Conservation (phyloP, 805 yeast species). For the Candida lessepsii region DNA sequence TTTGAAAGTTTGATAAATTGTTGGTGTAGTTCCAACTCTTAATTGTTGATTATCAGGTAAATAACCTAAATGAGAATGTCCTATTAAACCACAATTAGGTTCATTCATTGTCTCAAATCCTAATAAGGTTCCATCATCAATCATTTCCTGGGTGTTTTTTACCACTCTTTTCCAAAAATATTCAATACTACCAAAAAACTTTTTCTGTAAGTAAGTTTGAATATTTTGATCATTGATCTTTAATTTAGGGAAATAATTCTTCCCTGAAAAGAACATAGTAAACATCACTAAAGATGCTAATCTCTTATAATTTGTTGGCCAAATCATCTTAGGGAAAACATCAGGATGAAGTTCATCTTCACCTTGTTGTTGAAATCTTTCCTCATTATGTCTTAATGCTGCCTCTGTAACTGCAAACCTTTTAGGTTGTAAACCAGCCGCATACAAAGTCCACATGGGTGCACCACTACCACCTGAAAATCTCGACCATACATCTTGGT, state of each 20-base stretch:
- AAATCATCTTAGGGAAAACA: conserved; percentile 80
- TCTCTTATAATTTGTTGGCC: conserved; percentile 85
- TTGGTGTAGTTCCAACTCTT: conserved; percentile 79
- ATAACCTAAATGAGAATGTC: conserved; percentile 51
- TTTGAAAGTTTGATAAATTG: conserved; percentile 68
- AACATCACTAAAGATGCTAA: conserved; percentile 80
- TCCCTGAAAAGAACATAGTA: conserved; percentile 81
- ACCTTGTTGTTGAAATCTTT: conserved; percentile 27
- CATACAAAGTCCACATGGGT: conserved; percentile 88
- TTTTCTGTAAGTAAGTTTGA: conserved; percentile 71
- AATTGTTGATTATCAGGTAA: conserved; percentile 65
- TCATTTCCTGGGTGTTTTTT: conserved; percentile 29
- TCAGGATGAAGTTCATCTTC: conserved; percentile 18
- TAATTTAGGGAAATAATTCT: conserved; percentile 72
- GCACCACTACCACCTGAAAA: conserved; percentile 91
- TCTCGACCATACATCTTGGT: conserved; percentile 94
- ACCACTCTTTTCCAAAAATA: conserved; percentile 33
- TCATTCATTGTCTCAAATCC: conserved; percentile 87
- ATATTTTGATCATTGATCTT: conserved; percentile 69
- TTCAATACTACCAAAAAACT: conserved; percentile 54
- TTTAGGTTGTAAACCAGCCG: conserved; percentile 83
- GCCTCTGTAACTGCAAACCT: conserved; percentile 73
- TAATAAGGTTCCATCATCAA: conserved; percentile 49
- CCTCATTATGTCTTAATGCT: conserved; percentile 68
- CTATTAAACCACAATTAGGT: conserved; percentile 76